A percentile compares a stretch with the other conserved stretches of the same genome.
Evolutionary conservation across 345 rosid genomes (phyloP).

Genomic region (Gossypium rotundifolium): DNA sequence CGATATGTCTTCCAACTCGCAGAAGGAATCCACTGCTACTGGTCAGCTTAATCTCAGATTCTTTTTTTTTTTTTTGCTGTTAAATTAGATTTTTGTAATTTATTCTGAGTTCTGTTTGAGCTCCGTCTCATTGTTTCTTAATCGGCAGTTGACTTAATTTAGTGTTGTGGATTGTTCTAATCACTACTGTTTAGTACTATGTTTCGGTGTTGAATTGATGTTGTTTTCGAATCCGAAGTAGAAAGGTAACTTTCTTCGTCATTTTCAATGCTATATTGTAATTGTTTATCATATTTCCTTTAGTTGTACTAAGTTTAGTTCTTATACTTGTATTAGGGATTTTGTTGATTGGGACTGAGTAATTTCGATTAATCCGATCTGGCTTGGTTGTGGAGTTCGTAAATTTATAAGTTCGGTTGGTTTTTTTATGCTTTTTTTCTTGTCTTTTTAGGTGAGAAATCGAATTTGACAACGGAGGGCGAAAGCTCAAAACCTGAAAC

Average conservation of each 20-base stretch:
- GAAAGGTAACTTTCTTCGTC: neutral
- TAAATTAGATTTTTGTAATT: neutral
- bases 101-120: slow-evolving; percentile 2
- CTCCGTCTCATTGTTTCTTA: neutral
- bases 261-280: neutral
- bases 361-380: neutral
- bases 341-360: neutral
- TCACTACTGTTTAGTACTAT: neutral
- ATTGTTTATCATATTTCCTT: neutral
- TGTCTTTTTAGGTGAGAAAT: slow-evolving; percentile 44
- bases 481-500: slow-evolving; percentile 41
- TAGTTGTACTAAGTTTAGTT: neutral
- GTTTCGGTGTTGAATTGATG: neutral
- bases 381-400: neutral
- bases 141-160: neutral
- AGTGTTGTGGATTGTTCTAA: neutral
- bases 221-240: neutral
- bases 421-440: neutral
- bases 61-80: neutral
- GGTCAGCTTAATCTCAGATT: slow-evolving; percentile 31
- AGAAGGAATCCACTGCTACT: slow-evolving; percentile 43
- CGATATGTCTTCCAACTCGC: slow-evolving; percentile 54
- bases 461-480: slow-evolving; percentile 3
- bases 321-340: neutral
- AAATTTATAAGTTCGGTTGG: neutral